Conservation (phyloP, 768 basidiomycete species). For the Naematelia aurantialba region DNA sequence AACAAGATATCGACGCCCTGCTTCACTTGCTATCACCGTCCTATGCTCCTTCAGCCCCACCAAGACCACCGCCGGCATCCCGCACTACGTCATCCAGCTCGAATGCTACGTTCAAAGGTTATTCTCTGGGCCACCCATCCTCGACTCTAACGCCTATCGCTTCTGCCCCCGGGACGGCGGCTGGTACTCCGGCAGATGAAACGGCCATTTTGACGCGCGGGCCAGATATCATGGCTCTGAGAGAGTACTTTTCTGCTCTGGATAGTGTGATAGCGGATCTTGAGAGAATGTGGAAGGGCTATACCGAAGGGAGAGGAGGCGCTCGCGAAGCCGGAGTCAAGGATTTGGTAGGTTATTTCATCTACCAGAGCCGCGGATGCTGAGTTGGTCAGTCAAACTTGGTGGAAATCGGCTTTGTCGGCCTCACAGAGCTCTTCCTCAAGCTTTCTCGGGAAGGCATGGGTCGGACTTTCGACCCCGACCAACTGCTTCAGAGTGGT, state of each 20-base stretch:
- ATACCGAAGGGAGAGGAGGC: constrained; percentile 37
- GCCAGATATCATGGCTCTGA: constrained; percentile 43
- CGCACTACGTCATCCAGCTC: constrained; percentile 11
- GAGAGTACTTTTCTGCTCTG: constrained; percentile 42
- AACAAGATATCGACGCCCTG: constrained; percentile 17
- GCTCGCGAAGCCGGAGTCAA: constrained; percentile 41
- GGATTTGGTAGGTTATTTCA: constrained; percentile 31
- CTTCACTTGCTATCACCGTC: not conserved
- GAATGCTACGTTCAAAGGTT: constrained; percentile 17
- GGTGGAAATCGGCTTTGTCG: constrained; percentile 42
- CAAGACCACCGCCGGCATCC: not conserved
- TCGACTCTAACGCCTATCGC: constrained; percentile 21
- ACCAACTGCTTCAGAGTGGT: constrained; percentile 35
- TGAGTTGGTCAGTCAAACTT: constrained; percentile 27
- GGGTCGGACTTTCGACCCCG: constrained; percentile 25
- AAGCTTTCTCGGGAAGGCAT: constrained; percentile 39
- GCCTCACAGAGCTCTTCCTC: constrained; percentile 37
- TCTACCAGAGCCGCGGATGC: not conserved
- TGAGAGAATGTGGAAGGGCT: constrained; percentile 42
- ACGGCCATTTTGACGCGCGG: constrained; percentile 40
- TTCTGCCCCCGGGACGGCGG: constrained; percentile 17
- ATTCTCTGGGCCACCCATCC: constrained; percentile 21
- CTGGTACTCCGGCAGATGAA: constrained; percentile 39
- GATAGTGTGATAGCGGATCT: constrained; percentile 41
- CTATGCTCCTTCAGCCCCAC: not conserved